A percentile compares a stretch with the other conserved stretches of the same genome.
phyloP scores from a whole-genome alignment of 208 protist species.

The Herpetomonas samuelpessoai region DNA sequence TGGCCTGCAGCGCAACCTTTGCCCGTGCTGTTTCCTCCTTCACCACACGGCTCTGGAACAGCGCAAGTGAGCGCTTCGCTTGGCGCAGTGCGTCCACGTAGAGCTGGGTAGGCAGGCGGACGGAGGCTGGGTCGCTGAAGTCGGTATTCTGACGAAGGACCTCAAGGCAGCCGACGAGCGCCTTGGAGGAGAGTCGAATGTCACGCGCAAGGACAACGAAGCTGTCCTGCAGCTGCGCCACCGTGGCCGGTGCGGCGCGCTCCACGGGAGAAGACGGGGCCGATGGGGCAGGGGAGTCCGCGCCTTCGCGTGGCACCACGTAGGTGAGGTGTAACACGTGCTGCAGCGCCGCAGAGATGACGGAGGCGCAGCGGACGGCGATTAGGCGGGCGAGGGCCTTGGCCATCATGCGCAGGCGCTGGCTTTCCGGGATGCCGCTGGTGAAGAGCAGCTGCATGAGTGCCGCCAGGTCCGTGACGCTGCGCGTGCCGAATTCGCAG shows the following conservation, averaged over 20 bases:
- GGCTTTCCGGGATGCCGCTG: conserved; percentile 50
- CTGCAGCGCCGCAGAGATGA: conserved; percentile 54
- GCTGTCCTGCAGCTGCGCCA: conserved; percentile 1
- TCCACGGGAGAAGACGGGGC: background rate
- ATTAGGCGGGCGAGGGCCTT: conserved; percentile 53
- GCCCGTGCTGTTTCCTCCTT: conserved; percentile 21
- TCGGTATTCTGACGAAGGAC: conserved; percentile 42
- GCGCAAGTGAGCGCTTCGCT: conserved; percentile 43
- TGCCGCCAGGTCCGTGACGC: conserved; percentile 51
- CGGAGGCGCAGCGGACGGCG: conserved; percentile 76
- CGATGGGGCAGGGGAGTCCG: background rate
- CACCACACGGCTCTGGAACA: conserved; percentile 44
- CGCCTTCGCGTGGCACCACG: conserved; percentile 1
- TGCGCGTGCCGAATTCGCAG: conserved; percentile 27
- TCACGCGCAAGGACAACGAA: conserved; percentile 52
- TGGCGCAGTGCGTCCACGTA: conserved; percentile 68
- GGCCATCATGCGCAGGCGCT: conserved; percentile 54
- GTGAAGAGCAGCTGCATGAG: conserved; percentile 59
- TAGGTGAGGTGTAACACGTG: conserved; percentile 63
- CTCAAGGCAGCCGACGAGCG: conserved; percentile 53
- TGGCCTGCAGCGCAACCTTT: background rate
- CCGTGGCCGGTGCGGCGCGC: background rate
- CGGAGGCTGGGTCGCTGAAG: conserved; percentile 32
- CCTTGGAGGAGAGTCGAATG: conserved; percentile 44
- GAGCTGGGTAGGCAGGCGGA: conserved; percentile 68